Evolutionary conservation across 2,329 filamentous ascomycete genomes (phyloP).

Genomic region (Trematosphaeria pertusa): DNA sequence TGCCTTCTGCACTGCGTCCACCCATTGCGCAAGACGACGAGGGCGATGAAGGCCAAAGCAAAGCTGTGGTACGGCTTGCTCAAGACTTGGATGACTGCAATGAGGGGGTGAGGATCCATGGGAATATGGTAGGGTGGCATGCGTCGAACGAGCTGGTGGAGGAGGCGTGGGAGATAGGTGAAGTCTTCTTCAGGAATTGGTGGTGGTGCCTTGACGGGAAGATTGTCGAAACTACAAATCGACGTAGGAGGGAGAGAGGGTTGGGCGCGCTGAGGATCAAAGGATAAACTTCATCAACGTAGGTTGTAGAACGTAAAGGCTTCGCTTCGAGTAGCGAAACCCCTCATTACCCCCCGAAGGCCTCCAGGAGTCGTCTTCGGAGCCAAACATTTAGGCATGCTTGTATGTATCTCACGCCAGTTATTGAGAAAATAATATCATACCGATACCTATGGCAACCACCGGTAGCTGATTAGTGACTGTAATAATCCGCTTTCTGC

Average conservation of each 20-base stretch:
- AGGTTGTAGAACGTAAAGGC: too few species aligned
- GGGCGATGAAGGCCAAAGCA: constrained; percentile 39
- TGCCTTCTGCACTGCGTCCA: constrained; percentile 59
- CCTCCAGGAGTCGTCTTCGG: too few species aligned
- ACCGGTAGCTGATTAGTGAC: too few species aligned
- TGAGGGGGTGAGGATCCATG: constrained; percentile 52
- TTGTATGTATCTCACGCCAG: too few species aligned
- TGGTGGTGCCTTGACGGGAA: constrained; percentile 66
- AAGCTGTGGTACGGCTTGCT: constrained; percentile 60
- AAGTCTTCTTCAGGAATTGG: constrained; percentile 65
- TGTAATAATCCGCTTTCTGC: too few species aligned
- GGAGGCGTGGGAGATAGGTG: constrained; percentile 64
- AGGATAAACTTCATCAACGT: neutral
- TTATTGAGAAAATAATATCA: too few species aligned
- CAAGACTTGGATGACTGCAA: constrained; percentile 64
- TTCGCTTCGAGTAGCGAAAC: too few species aligned
- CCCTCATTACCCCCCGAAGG: too few species aligned
- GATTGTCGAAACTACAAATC: constrained; percentile 63
- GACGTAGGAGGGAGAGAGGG: constrained; percentile 57
- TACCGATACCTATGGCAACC: too few species aligned
- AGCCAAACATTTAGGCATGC: too few species aligned
- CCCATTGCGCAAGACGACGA: constrained; percentile 49
- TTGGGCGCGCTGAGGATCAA: constrained; percentile 28
- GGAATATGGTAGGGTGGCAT: constrained; percentile 52
- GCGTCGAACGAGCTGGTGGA: constrained; percentile 58